Evolutionary conservation across 345 rosid species (phyloP).

Genomic region (Dovyalis caffra): DNA sequence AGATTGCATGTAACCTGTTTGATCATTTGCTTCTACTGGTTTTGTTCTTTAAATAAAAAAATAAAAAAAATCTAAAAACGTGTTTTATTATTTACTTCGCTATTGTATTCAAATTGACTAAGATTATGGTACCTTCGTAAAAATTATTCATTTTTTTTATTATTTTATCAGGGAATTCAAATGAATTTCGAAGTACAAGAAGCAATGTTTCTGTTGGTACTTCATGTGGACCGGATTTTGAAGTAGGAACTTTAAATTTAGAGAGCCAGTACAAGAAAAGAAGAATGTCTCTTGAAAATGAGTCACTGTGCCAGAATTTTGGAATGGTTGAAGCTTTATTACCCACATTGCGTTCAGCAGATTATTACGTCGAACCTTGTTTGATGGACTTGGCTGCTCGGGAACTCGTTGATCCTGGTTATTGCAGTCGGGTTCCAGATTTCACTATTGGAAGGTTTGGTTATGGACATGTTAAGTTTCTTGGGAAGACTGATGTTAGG

Average conservation of each 20-base stretch:
- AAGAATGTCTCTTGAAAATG: slow-evolving; percentile 30
- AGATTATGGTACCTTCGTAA: too few species aligned
- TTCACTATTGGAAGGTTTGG: slow-evolving; percentile 76
- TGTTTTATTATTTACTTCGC: too few species aligned
- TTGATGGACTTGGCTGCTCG: slow-evolving; percentile 49
- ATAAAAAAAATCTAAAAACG: not conserved
- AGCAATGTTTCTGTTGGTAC: not conserved
- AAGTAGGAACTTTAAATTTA: slow-evolving; percentile 21
- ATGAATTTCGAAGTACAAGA: slow-evolving; percentile 2
- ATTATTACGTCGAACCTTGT: slow-evolving; percentile 67
- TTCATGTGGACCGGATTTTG: slow-evolving; percentile 16
- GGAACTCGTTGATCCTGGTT: slow-evolving; percentile 63
- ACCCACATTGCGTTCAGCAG: slow-evolving; percentile 50
- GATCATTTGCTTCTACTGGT: not conserved
- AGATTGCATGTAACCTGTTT: not conserved
- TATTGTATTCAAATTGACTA: too few species aligned
- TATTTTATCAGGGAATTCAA: slow-evolving; percentile 23
- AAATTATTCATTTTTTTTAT: not conserved
- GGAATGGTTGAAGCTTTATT: slow-evolving; percentile 41
- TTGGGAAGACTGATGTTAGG: slow-evolving; percentile 80
- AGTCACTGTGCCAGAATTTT: slow-evolving; percentile 16
- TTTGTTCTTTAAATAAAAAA: too few species aligned
- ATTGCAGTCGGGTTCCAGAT: slow-evolving; percentile 64
- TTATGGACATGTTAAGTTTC: slow-evolving; percentile 67
- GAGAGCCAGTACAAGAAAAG: slow-evolving; percentile 45